Percentiles rank a stretch among this genome's conserved stretches.
phyloP scores from a whole-genome alignment of 1,284 basidiomycete species.

The Lentinus polychrous region DNA sequence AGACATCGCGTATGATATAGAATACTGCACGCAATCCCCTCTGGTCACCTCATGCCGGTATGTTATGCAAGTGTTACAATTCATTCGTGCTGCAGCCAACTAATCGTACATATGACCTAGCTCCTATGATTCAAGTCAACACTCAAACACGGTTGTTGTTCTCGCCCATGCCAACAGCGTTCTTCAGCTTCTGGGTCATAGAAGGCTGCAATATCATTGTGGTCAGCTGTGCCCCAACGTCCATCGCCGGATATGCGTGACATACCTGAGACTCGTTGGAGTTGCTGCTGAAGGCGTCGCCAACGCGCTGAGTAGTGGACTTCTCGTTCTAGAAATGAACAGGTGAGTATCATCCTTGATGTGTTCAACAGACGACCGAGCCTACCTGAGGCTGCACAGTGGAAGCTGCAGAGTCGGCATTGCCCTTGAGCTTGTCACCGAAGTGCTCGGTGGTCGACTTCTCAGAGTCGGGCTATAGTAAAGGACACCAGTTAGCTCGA shows the following conservation, averaged over 20 bases:
- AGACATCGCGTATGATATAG: too few relatives aligned
- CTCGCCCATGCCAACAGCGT: slow-evolving; percentile 22
- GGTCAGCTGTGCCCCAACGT: neutral
- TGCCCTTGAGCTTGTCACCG: slow-evolving; percentile 29
- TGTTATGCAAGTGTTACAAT: too few relatives aligned
- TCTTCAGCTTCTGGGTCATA: slow-evolving; percentile 23
- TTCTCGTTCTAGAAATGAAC: slow-evolving; percentile 33
- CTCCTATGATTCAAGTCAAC: too few relatives aligned
- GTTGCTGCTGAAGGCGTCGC: slow-evolving; percentile 46
- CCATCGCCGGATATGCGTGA: neutral
- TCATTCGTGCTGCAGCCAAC: too few relatives aligned
- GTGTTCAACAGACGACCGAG: neutral
- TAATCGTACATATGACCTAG: too few relatives aligned
- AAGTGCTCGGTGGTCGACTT: slow-evolving; percentile 30
- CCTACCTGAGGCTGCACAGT: slow-evolving; percentile 30
- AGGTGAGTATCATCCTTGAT: neutral
- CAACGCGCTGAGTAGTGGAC: slow-evolving; percentile 42
- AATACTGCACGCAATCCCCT: too few relatives aligned
- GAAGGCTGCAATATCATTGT: slow-evolving; percentile 17
- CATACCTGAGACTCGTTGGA: slow-evolving; percentile 23
- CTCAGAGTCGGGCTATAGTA: slow-evolving; percentile 25
- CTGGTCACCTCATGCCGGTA: too few relatives aligned
- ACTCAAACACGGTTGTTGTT: neutral
- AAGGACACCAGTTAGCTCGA: neutral
- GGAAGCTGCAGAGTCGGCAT: slow-evolving; percentile 25